Base-by-base conservation (phyloP, 352 stramenopile genomes). In the Labyrinthula sp. region DNA sequence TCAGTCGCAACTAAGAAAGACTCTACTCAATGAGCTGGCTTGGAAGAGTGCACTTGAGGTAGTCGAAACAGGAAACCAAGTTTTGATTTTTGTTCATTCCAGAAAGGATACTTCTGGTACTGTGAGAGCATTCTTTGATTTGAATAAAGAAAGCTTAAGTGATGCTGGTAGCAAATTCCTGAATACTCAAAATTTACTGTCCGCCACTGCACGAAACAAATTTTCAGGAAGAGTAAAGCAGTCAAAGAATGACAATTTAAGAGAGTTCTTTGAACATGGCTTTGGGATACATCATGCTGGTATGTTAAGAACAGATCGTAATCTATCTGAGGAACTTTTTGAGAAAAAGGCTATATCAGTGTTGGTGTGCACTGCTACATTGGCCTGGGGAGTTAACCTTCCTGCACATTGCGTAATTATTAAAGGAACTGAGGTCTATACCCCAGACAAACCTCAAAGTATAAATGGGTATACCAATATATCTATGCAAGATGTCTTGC, bases 31-130 rank as follows among this genome's bases (percentile, higher is more conserved):
- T 58, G 61, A 79, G 10, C 48, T 81, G 30, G 78, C 43, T 12
- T 52, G 34, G 33, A 47, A 61, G 47, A 38, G 43, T 27, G 29
- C 28, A 23, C 14, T 35, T 39, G 27, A 62, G 35, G 29, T 27
- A 26, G 47, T 62, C 33, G 24, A 41, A 36, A 23, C 65, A 30
- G 75, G 72, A 2, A 68, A 92, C 56, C 79, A 90, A 63, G 73
- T 95, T 1, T 98, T 99, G 91, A 82, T 99, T 5, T 99, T 99
- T 68, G 89, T 99, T 4, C 89, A 99, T 63, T 93, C 79, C 10
- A 77, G 91, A 24, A 95, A 96, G 57, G 89, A 95, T 38, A 99
- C 91, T 0, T 73, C 79, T 15, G 73, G 74, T 24, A 96, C 91
- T 9, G 88, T 90, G 46, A 73, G 70, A 26, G 77, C 75, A 3